Percentiles rank a stretch among this genome's conserved stretches.
Conservation (phyloP, 352 stramenopile species). For the Pythium myriotylum region DNA sequence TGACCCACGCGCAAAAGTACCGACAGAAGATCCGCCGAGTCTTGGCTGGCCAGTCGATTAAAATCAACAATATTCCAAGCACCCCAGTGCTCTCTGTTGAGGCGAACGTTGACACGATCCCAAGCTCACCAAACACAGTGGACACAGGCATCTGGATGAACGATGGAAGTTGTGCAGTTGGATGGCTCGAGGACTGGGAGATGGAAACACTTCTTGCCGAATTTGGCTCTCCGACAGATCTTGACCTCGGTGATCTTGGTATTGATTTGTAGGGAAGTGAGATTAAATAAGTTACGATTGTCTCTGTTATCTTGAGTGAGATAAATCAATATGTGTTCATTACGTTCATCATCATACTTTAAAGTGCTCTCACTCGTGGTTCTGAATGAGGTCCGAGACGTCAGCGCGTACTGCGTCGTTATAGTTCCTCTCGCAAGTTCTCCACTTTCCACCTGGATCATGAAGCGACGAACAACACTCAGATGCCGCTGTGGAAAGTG, state of each 20-base stretch:
- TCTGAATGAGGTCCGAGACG: too few species aligned
- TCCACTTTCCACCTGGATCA: too few species aligned
- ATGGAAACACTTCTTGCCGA: conserved; percentile 2
- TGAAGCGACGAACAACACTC: too few species aligned
- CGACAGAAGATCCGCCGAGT: conserved; percentile 10
- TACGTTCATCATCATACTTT: too few species aligned
- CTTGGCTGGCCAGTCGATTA: background rate
- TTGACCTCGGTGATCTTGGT: background rate
- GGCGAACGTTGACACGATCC: too few species aligned
- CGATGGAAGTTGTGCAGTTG: too few species aligned
- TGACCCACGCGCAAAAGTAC: conserved; percentile 35
- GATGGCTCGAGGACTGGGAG: background rate
- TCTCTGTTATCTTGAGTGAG: background rate
- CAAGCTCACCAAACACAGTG: too few species aligned
- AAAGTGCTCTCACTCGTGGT: too few species aligned
- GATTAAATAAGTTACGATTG: background rate
- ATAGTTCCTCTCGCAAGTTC: too few species aligned
- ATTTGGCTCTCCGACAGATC: background rate
- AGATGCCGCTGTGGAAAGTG: too few species aligned
- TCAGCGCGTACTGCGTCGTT: too few species aligned
- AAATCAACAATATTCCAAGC: background rate
- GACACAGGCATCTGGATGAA: background rate
- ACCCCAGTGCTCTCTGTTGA: too few species aligned
- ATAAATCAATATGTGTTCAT: background rate
- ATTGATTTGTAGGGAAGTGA: background rate